Conservation (phyloP, 164 flowering plant genomes). For the Magnolia officinalis region DNA sequence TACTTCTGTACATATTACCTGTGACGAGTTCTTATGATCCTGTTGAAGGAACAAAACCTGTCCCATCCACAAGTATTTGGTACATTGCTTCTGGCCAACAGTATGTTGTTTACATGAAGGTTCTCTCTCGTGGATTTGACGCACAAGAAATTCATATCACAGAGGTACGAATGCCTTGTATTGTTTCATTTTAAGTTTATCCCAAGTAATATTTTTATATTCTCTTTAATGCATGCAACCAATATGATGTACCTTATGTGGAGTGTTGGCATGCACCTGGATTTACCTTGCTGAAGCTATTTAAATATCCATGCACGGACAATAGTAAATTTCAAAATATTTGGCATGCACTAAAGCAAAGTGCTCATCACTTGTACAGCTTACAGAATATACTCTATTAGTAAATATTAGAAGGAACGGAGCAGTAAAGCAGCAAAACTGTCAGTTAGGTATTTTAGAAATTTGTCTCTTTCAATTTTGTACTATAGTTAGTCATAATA, state of each 20-base stretch:
- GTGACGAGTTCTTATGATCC: conserved; percentile 48
- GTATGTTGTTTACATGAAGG: conserved; percentile 69
- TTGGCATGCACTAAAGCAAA: too few relatives aligned
- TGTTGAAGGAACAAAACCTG: conserved; percentile 44
- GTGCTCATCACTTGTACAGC: too few relatives aligned
- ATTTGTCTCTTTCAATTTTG: too few relatives aligned
- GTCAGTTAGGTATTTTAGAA: too few relatives aligned
- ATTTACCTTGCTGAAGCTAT: neutral
- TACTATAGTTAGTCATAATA: too few relatives aligned
- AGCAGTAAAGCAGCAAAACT: too few relatives aligned
- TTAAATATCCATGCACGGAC: too few relatives aligned
- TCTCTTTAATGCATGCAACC: too few relatives aligned
- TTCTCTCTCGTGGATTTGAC: conserved; percentile 53
- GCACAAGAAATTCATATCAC: conserved; percentile 68
- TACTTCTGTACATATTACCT: conserved; percentile 55
- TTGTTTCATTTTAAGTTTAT: neutral
- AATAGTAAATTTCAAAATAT: too few relatives aligned
- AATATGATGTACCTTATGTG: neutral
- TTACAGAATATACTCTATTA: too few relatives aligned
- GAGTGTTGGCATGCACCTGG: neutral
- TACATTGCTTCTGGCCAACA: conserved; percentile 57
- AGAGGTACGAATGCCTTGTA: conserved; percentile 37
- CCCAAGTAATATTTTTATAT: too few relatives aligned
- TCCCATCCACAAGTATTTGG: conserved; percentile 57
- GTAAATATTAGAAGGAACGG: too few relatives aligned